Base-by-base conservation (phyloP, 768 basidiomycete species). In the Coprinopsis marcescibilis region DNA sequence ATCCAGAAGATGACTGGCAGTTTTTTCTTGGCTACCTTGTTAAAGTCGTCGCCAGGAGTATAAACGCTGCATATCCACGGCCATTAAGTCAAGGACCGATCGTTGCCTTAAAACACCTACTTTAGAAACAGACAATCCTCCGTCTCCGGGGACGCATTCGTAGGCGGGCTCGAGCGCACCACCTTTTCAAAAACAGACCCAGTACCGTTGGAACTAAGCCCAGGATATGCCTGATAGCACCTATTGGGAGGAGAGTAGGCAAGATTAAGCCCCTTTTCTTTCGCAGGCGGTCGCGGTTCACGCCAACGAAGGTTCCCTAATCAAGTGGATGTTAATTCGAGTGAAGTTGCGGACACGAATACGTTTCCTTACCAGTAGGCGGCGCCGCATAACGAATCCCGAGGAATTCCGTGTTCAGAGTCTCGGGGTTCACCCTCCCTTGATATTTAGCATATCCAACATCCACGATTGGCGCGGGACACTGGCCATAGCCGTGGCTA, bases 301-400 rank as follows among this genome's bases (percentile, higher is more conserved):
- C 38, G 37, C 46, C 46, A 48, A 30, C 46, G 46, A 33, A 26
- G 14, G 15, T 48, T 40, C n/a, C 46, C 46, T 48, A 26, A 10
- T 3, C 33, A 32, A 35, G 30, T n/a, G 7, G 15, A 25, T n/a
- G n/a, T n/a, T n/a, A n/a, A n/a, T n/a, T 36, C 15, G 20, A 17
- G 13, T 7, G 10, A 36, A 7, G 15, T 6, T 6, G 20, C 6
- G 35, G 15, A n/a, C 35, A 36, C 13, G 6, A 8, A 17, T 19
- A 36, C 7, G 10, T 7, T 7, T 17, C 20, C 34, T 7, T 27
- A 72, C 75, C 75, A 24, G 66, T 50, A 2, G 77, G 76, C 21
- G 74, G 60, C 14, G 72, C 73, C 10, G 78, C 77, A 58, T 72
- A 79, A 6, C 76, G 66, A 35, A 77, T 65, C 0, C 69, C 69